Evolutionary conservation across 148 eudicot species (phyloP).

Genomic region (Drosera capensis): DNA sequence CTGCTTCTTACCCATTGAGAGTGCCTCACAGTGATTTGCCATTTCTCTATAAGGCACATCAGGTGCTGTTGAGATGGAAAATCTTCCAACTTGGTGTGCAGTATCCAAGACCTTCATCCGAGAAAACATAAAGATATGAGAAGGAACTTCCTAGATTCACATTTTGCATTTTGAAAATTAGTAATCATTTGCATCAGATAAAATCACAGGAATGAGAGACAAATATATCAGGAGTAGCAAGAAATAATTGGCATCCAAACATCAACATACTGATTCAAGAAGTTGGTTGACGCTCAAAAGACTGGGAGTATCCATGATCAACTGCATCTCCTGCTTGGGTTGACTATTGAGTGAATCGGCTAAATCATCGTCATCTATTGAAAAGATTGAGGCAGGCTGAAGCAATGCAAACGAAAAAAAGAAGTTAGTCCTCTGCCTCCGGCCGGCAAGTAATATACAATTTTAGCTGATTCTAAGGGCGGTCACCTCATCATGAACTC

Average conservation of each 20-base stretch:
- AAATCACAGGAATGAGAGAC: no score
- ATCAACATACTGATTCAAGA: constrained; percentile 64
- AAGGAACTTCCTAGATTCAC: no score
- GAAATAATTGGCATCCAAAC: no score
- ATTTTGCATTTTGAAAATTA: no score
- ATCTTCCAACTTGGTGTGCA: constrained; percentile 74
- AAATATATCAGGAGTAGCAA: no score
- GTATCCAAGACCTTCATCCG: constrained; percentile 56
- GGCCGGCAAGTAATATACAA: neutral
- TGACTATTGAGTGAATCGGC: constrained; percentile 17
- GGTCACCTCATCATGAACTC: constrained; percentile 49
- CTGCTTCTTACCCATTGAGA: constrained; percentile 70
- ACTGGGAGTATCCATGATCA: constrained; percentile 22
- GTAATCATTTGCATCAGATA: no score
- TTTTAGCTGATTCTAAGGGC: no score
- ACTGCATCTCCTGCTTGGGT: constrained; percentile 22
- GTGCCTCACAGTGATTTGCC: constrained; percentile 81
- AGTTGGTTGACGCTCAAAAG: constrained; percentile 71
- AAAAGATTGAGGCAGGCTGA: constrained; percentile 34
- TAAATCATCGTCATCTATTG: constrained; percentile 35
- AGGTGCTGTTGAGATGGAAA: constrained; percentile 54
- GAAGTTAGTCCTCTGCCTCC: constrained; percentile 1
- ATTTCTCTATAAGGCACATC: constrained; percentile 80
- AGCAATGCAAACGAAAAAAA: constrained; percentile 5
- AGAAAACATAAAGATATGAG: neutral